These are phyloP conservation scores for Acanthamoeba culbertsoni DNA, from an alignment of 208 protist genomes.

Conservation along the genomic window DNA sequence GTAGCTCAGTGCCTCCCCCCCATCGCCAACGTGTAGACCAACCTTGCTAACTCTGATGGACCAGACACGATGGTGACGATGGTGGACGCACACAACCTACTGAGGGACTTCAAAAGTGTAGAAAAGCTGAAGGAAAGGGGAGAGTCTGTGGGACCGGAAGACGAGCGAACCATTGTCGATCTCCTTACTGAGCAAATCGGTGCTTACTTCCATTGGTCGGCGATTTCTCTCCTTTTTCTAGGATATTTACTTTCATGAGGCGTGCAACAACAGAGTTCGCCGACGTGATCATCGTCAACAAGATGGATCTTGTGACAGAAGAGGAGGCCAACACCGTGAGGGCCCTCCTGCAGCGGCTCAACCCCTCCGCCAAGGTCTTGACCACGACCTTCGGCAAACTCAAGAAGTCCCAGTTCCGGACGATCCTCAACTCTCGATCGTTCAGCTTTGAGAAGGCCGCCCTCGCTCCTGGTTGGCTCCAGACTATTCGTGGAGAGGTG, in stretches of 20 bases:
- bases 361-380: constrained; percentile 82
- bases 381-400: constrained; percentile 66
- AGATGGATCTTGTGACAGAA: constrained; percentile 82
- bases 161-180: constrained; percentile 78
- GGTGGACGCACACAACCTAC: constrained; percentile 69
- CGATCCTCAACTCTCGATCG: constrained; percentile 78
- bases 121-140: not conserved
- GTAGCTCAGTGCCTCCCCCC: not conserved
- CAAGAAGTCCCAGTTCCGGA: constrained; percentile 34
- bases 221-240: no score
- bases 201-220: not conserved
- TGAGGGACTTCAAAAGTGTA: not conserved
- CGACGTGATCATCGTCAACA: constrained; percentile 90
- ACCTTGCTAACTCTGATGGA: constrained; percentile 12
- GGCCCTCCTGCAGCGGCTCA: constrained; percentile 77
- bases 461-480: constrained; percentile 52
- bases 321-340: constrained; percentile 69
- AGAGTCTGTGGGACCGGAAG: constrained; percentile 12
- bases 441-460: constrained; percentile 80
- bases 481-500: constrained; percentile 9
- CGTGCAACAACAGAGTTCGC: constrained; percentile 90
- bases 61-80: constrained; percentile 85
- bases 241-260: no score
- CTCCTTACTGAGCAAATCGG: constrained; percentile 84
- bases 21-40: not conserved